Conservation (phyloP, 352 stramenopile species). For the Phytophthora podocarpi region DNA sequence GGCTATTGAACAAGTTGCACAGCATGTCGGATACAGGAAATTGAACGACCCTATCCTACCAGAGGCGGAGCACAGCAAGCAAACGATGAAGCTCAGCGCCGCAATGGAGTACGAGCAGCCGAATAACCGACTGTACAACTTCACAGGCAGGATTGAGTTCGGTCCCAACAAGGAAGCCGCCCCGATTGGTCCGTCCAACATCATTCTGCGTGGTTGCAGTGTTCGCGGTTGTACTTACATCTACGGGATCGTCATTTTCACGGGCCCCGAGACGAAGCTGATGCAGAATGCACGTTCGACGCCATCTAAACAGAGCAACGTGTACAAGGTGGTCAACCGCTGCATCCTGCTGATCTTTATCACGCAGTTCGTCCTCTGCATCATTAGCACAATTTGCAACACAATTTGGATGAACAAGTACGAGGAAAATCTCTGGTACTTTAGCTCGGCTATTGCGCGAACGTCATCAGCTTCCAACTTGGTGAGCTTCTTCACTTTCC, state of each 20-base stretch:
- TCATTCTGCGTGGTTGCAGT: slow-evolving; percentile 86
- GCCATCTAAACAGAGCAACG: slow-evolving; percentile 75
- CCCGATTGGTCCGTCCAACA: slow-evolving; percentile 66
- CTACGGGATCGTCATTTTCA: slow-evolving; percentile 89
- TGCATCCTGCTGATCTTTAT: slow-evolving; percentile 76
- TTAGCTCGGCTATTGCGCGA: slow-evolving; percentile 26
- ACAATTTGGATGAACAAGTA: slow-evolving; percentile 52
- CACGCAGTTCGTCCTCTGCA: slow-evolving; percentile 61
- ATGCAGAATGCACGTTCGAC: slow-evolving; percentile 76
- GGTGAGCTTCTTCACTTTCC: slow-evolving; percentile 94
- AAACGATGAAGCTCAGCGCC: slow-evolving; percentile 45
- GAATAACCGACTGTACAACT: slow-evolving; percentile 82
- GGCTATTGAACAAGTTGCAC: slow-evolving; percentile 57
- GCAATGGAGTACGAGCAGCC: slow-evolving; percentile 76
- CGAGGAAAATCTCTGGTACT: slow-evolving; percentile 53
- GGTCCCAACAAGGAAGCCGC: slow-evolving; percentile 39
- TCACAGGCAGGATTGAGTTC: slow-evolving; percentile 53
- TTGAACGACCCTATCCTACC: slow-evolving; percentile 54
- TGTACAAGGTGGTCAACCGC: slow-evolving; percentile 72
- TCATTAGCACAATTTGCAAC: slow-evolving; percentile 71
- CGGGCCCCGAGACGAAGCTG: slow-evolving; percentile 89
- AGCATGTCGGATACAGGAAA: slow-evolving; percentile 60
- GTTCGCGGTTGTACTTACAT: slow-evolving; percentile 63
- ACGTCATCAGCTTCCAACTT: slow-evolving; percentile 36
- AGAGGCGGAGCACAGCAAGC: slow-evolving; percentile 44